Conservation (phyloP, 2,329 filamentous ascomycete genomes). For the Corynespora cassiicola region DNA sequence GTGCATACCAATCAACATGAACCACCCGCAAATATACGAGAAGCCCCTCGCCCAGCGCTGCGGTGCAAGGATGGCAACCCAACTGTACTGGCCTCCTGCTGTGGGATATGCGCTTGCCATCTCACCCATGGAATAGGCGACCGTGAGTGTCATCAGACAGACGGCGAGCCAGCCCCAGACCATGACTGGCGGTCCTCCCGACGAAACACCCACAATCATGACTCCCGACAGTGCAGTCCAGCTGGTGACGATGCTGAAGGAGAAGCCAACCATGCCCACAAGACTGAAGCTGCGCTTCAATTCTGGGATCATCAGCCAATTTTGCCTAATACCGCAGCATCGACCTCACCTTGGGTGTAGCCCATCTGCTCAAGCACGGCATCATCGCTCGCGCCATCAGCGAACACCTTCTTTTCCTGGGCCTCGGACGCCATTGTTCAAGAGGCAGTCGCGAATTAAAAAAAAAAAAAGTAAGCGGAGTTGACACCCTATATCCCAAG, state of each 20-base stretch:
- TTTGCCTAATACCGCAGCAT: background rate
- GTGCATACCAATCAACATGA: slow-evolving; percentile 40
- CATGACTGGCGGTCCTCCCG: slow-evolving; percentile 65
- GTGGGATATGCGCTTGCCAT: slow-evolving; percentile 63
- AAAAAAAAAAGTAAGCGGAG: too few relatives aligned
- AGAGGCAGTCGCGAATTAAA: background rate
- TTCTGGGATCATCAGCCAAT: slow-evolving; percentile 46
- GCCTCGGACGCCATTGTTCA: slow-evolving; percentile 8
- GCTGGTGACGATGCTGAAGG: slow-evolving; percentile 64
- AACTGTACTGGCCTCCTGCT: slow-evolving; percentile 64
- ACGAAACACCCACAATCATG: slow-evolving; percentile 62
- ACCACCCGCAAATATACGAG: slow-evolving; percentile 49
- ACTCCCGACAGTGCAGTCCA: slow-evolving; percentile 65
- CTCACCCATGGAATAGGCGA: slow-evolving; percentile 66
- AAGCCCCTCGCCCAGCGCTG: slow-evolving; percentile 43
- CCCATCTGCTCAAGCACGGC: slow-evolving; percentile 48
- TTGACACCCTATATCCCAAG: too few relatives aligned
- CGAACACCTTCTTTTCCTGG: slow-evolving; percentile 31
- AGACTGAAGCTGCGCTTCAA: slow-evolving; percentile 63
- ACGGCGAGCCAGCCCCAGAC: slow-evolving; percentile 64
- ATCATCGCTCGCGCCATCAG: slow-evolving; percentile 41
- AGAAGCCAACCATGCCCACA: slow-evolving; percentile 65
- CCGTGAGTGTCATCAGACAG: slow-evolving; percentile 57
- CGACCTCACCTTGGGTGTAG: slow-evolving; percentile 45
- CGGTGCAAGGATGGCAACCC: slow-evolving; percentile 64